Evolutionary conservation across 1,284 basidiomycete species (phyloP), one percentile per base, ranked within the genome.

Genomic region (Rhodotorula sp.): DNA sequence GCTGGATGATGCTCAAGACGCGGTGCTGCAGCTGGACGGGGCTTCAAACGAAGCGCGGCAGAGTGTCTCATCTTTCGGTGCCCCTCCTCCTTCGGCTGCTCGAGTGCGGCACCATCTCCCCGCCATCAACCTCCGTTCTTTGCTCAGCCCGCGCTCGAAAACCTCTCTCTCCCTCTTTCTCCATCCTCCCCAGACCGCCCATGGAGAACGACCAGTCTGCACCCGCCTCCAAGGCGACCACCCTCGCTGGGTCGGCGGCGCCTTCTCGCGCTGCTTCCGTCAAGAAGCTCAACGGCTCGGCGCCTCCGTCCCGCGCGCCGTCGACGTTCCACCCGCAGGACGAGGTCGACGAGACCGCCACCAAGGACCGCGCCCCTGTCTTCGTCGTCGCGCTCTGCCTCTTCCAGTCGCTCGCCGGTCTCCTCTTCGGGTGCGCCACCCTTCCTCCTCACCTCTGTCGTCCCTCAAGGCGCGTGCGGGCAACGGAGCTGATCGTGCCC

Each of bases 371-470:
- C 50, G 74, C 74, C 7, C 74, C 74, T 34, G 48, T 48, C 12
- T 74, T 73, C 57, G 72, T 71, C 51, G 74, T 76, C 41, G 65
- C 72, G 27, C 72, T 73, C 60, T 76, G 74, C 54, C 57, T 76
- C 46, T 76, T 76, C 72, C 71, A 74, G 66, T 70, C 69, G n/a
- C 67, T 72, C 61, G 66, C 69, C 12, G 66, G 71, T 61, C 67
- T 73, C 54, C 67, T 76, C 44, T 73, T 71, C 51, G 74, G 71
- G 67, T 71, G 2, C 69, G 69, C 29, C 44, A n/a, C 39, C 32
- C 27, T n/a, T 22, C 46, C 46, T 51, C n/a, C 50, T 29, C n/a
- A 9, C 2, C 25, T 27, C 2, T 25, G 3, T 51, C 13, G 48
- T n/a, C 6, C 48, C 41, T 44, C 8, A 4, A 25, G 34, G 55